These are phyloP conservation scores for Pinus tabuliformis DNA, from an alignment of 75 land plant genomes.

Conservation along the genomic window DNA sequence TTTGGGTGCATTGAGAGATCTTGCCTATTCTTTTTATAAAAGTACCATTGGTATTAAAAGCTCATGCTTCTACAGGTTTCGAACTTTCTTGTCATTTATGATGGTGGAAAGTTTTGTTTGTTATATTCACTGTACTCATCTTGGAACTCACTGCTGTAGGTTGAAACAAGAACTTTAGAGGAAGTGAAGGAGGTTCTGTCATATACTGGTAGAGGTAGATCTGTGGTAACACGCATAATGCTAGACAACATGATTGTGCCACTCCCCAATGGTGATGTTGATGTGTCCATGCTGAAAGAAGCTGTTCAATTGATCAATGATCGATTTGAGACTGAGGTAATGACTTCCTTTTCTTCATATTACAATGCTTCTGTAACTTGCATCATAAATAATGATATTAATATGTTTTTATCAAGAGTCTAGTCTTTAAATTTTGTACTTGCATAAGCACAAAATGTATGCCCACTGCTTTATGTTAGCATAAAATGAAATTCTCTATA, in stretches of 20 bases:
- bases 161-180: conserved; percentile 90
- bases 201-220: conserved; percentile 47
- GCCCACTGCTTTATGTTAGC: not conserved
- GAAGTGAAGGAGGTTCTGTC: conserved; percentile 81
- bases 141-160: conserved; percentile 29
- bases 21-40: not conserved
- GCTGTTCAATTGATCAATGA: conserved; percentile 82
- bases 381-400: not conserved
- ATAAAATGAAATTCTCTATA: not conserved
- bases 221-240: conserved; percentile 85
- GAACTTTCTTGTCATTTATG: not conserved
- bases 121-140: not conserved
- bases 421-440: not conserved
- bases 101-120: not conserved
- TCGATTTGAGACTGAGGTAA: conserved; percentile 91
- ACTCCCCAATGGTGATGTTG: conserved; percentile 72
- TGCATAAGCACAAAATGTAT: not conserved
- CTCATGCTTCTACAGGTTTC: not conserved
- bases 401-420: not conserved
- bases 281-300: conserved; percentile 88
- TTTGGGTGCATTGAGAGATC: not conserved
- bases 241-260: conserved; percentile 96
- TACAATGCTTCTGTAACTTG: not conserved
- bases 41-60: not conserved
- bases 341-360: not conserved